phyloP scores from a whole-genome alignment of 2,329 filamentous ascomycete genomes.

The Talaromyces amestolkiae region DNA sequence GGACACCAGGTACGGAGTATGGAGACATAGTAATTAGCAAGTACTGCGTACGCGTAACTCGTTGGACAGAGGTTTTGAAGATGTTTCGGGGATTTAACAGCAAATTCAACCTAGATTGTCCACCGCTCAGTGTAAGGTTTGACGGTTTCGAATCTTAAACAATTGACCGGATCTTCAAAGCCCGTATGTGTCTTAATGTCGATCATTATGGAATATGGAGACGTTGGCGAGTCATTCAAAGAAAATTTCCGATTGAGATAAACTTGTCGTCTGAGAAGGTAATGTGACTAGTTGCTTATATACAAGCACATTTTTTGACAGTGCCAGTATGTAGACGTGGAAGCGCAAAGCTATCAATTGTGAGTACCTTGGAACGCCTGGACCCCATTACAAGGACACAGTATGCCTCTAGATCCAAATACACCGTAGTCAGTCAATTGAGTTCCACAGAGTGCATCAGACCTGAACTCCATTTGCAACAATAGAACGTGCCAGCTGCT shows the following conservation, averaged over 20 bases:
- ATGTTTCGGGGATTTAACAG: not conserved
- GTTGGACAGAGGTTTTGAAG: not conserved
- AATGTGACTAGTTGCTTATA: not conserved
- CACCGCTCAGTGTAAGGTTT: not conserved
- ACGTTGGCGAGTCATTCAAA: not conserved
- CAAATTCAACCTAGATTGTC: not conserved
- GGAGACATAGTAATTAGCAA: not conserved
- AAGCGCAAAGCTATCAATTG: not conserved
- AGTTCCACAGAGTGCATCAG: not conserved
- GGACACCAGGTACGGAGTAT: not conserved
- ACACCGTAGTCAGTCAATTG: not conserved
- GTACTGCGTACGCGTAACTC: not conserved
- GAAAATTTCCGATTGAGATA: not conserved
- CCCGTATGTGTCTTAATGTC: not conserved
- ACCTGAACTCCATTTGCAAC: not conserved
- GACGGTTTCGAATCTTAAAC: not conserved
- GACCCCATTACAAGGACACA: no score
- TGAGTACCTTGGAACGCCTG: not conserved
- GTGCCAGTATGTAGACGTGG: not conserved
- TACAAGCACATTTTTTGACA: no score
- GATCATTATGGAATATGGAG: not conserved
- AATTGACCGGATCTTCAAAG: not conserved
- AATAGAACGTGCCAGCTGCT: not conserved
- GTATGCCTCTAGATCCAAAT: not conserved
- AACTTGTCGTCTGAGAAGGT: not conserved